A percentile compares a stretch with the other conserved stretches of the same genome.
Evolutionary conservation across 2,329 filamentous ascomycete species (phyloP).

Genomic region (Clonostachys sp.): DNA sequence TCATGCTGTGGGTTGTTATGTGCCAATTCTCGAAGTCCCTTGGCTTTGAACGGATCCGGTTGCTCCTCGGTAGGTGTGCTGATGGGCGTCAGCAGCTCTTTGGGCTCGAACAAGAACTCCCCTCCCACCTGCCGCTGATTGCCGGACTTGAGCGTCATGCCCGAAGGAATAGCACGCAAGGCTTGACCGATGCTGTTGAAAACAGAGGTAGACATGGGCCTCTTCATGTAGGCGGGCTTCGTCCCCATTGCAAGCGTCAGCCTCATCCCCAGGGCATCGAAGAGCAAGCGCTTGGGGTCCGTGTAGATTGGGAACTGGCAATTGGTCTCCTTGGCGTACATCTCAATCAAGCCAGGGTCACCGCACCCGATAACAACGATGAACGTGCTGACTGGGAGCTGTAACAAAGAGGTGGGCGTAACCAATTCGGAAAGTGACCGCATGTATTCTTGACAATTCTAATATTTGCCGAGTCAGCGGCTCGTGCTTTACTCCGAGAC

Average conservation of each 20-base stretch:
- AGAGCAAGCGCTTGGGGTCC: slow-evolving; percentile 65
- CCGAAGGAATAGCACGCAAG: slow-evolving; percentile 50
- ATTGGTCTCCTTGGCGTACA: slow-evolving; percentile 57
- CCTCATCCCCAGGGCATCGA: slow-evolving; percentile 64
- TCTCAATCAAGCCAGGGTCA: slow-evolving; percentile 60
- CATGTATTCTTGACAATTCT: slow-evolving; percentile 77
- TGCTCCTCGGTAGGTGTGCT: slow-evolving; percentile 32
- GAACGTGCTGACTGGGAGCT: slow-evolving; percentile 51
- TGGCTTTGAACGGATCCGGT: slow-evolving; percentile 6
- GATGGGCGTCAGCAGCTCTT: slow-evolving; percentile 36
- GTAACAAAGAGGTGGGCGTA: slow-evolving; percentile 41
- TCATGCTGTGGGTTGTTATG: background rate
- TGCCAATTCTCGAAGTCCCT: background rate
- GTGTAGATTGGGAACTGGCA: slow-evolving; percentile 73
- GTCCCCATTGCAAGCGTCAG: slow-evolving; percentile 56
- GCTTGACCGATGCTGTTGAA: slow-evolving; percentile 52
- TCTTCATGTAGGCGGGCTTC: slow-evolving; percentile 60
- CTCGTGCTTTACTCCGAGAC: background rate
- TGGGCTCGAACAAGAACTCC: slow-evolving; percentile 71
- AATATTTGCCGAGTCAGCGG: background rate
- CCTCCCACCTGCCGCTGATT: slow-evolving; percentile 68
- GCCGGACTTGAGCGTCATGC: slow-evolving; percentile 59
- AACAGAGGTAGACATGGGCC: slow-evolving; percentile 44
- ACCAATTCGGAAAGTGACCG: slow-evolving; percentile 56
- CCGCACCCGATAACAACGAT: slow-evolving; percentile 72